A percentile compares a stretch with the other conserved stretches of the same genome.
phyloP scores from a whole-genome alignment of 1,284 basidiomycete genomes.

The Microstroma glucosiphilum region DNA sequence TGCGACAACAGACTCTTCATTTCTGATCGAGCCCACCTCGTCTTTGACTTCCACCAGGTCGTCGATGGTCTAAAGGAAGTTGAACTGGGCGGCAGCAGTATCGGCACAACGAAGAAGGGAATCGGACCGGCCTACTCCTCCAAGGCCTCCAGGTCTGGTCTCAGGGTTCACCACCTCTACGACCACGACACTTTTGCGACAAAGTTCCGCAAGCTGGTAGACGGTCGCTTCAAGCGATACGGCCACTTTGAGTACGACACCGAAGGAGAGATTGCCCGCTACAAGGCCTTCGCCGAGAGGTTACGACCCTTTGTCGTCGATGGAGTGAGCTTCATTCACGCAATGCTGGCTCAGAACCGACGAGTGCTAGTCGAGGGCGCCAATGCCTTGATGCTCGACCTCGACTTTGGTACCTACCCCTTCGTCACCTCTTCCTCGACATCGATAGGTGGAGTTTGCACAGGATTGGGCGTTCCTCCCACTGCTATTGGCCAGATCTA shows the following conservation, averaged over 20 bases:
- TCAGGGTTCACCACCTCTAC: slow-evolving; percentile 93
- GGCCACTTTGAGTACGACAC: slow-evolving; percentile 98
- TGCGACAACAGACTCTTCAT: slow-evolving; percentile 81
- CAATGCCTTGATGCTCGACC: slow-evolving; percentile 94
- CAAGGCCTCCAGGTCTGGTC: slow-evolving; percentile 90
- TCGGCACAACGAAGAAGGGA: slow-evolving; percentile 95
- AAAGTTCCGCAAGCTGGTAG: slow-evolving; percentile 92
- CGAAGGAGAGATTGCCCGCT: slow-evolving; percentile 86
- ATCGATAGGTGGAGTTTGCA: slow-evolving; percentile 87
- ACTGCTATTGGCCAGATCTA: slow-evolving; percentile 74
- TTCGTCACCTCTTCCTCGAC: slow-evolving; percentile 93
- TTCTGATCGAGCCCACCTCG: slow-evolving; percentile 91
- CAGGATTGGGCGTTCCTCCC: slow-evolving; percentile 89
- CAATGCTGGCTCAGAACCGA: slow-evolving; percentile 67
- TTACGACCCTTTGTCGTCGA: slow-evolving; percentile 83
- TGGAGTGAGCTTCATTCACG: slow-evolving; percentile 76
- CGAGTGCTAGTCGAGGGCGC: slow-evolving; percentile 89
- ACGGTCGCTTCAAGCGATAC: slow-evolving; percentile 95
- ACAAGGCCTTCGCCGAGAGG: slow-evolving; percentile 79
- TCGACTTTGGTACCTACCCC: slow-evolving; percentile 96
- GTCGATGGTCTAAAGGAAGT: slow-evolving; percentile 98
- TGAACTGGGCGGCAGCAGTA: slow-evolving; percentile 81
- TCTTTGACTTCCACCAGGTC: slow-evolving; percentile 98
- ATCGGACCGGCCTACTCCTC: slow-evolving; percentile 98
- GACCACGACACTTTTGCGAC: slow-evolving; percentile 75